Evolutionary conservation across 805 yeast genomes (phyloP).

Genomic region (Saturnispora bothae): DNA sequence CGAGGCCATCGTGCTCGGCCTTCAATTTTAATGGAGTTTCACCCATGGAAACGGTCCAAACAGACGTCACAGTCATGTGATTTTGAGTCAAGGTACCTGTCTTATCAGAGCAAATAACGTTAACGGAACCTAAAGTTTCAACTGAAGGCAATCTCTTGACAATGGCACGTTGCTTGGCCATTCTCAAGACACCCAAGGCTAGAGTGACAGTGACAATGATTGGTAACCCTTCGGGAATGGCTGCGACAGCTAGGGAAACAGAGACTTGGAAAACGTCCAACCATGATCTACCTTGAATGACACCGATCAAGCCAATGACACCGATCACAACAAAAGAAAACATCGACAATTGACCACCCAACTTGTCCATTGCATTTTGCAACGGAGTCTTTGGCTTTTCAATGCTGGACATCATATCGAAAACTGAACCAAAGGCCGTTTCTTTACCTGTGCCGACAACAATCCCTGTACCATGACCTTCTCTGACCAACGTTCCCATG

Average conservation of each 20-base stretch:
- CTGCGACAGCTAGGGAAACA: conserved; percentile 96
- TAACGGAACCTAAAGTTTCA: conserved; percentile 89
- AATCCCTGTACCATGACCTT: conserved; percentile 89
- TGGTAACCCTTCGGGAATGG: conserved; percentile 98
- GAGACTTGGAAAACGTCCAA: conserved; percentile 96
- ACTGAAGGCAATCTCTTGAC: conserved; percentile 91
- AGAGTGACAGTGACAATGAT: conserved; percentile 95
- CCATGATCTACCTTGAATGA: conserved; percentile 89
- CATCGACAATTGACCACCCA: conserved; percentile 82
- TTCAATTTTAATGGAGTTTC: conserved; percentile 12
- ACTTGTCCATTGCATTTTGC: conserved; percentile 88
- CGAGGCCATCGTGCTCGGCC: background rate
- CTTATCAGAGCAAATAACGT: conserved; percentile 86
- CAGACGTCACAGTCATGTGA: conserved; percentile 78
- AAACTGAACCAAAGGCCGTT: conserved; percentile 92
- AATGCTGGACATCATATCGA: conserved; percentile 88
- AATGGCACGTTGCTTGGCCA: conserved; percentile 92
- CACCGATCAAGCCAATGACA: conserved; percentile 80
- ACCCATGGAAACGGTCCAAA: conserved; percentile 65
- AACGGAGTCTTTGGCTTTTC: conserved; percentile 98
- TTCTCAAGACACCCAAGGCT: conserved; percentile 90
- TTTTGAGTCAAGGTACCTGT: conserved; percentile 87
- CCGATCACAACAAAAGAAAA: conserved; percentile 85
- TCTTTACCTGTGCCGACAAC: conserved; percentile 83
- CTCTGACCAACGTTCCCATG: conserved; percentile 96